Conservation (phyloP, 352 stramenopile species). For the Elongisporangium undulatum region DNA sequence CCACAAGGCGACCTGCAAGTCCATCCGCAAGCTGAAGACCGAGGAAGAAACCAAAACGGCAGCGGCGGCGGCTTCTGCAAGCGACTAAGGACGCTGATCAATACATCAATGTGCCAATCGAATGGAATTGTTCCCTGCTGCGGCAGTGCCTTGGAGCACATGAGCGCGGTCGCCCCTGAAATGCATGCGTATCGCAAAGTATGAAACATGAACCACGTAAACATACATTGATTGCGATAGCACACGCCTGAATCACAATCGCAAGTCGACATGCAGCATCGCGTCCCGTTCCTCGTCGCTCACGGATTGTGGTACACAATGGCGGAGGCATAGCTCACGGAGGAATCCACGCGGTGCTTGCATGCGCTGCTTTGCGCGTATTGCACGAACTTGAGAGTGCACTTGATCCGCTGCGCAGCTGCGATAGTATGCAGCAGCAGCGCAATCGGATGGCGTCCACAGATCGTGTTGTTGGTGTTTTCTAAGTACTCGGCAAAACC, state of each 20-base stretch:
- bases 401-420: constrained; percentile 52
- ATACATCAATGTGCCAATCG: not conserved
- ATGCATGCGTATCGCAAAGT: not conserved
- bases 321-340: constrained; percentile 94
- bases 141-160: too few relatives aligned
- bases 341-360: constrained; percentile 83
- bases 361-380: constrained; percentile 92
- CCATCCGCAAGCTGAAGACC: constrained; percentile 42
- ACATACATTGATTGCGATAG: not conserved
- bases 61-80: not conserved
- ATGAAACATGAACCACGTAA: not conserved
- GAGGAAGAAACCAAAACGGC: not conserved
- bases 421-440: constrained; percentile 63
- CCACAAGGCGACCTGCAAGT: constrained; percentile 75
- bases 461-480: constrained; percentile 96
- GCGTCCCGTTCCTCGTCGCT: not conserved
- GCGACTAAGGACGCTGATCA: not conserved
- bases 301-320: constrained; percentile 73
- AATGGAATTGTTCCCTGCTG: not conserved
- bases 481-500: constrained; percentile 95
- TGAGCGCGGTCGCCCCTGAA: too few relatives aligned
- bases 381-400: constrained; percentile 88
- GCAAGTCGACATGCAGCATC: not conserved
- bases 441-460: constrained; percentile 94
- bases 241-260: not conserved